These are phyloP conservation scores for Ilyonectria mors-panacis DNA, from an alignment of 2,329 filamentous ascomycete genomes.

Conservation along the genomic window DNA sequence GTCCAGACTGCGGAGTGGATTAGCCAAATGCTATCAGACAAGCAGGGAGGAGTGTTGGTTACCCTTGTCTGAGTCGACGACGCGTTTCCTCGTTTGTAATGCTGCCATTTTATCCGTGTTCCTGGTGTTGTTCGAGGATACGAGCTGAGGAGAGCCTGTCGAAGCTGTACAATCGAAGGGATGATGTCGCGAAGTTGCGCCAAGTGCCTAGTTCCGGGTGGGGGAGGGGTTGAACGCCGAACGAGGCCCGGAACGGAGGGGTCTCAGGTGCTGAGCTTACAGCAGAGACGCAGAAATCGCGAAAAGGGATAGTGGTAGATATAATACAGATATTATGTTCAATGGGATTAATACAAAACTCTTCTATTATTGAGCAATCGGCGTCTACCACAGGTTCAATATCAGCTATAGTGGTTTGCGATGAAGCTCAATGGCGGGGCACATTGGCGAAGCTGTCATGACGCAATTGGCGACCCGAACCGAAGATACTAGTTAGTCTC, in stretches of 20 bases:
- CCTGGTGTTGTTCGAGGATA: slow-evolving; percentile 1
- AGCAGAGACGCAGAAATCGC: background rate
- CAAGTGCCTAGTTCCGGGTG: slow-evolving; percentile 22
- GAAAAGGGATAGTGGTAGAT: too few relatives aligned
- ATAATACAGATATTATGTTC: too few relatives aligned
- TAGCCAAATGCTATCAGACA: slow-evolving; percentile 19
- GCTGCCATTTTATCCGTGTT: slow-evolving; percentile 41
- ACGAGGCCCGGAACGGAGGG: background rate
- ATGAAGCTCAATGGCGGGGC: slow-evolving; percentile 1
- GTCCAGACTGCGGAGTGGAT: slow-evolving; percentile 80
- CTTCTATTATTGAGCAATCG: background rate
- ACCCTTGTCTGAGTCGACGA: slow-evolving; percentile 60
- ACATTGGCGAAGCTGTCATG: slow-evolving; percentile 8
- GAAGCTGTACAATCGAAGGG: background rate
- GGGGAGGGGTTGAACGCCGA: slow-evolving; percentile 28
- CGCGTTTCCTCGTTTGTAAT: slow-evolving; percentile 43
- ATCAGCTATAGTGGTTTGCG: background rate
- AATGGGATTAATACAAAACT: rapidly evolving
- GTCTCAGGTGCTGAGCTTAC: background rate
- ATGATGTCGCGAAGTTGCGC: slow-evolving; percentile 16
- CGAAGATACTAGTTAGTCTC: background rate
- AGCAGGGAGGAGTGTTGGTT: slow-evolving; percentile 2
- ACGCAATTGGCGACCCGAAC: slow-evolving; percentile 3
- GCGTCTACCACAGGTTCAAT: background rate
- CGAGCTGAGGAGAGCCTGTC: background rate